Evolutionary conservation across 192 early-diverging fungal genomes (phyloP).

Genomic region (Endogone sp.): DNA sequence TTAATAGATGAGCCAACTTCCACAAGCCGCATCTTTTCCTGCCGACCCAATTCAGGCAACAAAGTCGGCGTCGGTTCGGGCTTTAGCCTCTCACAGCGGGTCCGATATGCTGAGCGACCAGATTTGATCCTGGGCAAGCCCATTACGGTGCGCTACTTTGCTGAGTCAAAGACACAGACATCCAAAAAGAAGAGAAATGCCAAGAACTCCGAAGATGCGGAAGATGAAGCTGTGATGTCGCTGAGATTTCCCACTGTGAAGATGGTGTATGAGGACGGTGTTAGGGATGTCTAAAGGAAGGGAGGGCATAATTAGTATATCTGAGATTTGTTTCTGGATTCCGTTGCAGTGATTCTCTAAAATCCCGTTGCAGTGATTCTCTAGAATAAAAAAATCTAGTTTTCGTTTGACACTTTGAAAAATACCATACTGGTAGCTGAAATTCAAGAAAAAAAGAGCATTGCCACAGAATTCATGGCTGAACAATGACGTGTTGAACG

Average conservation of each 20-base stretch:
- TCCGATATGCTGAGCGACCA: slow-evolving; percentile 39
- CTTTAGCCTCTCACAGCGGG: slow-evolving; percentile 36
- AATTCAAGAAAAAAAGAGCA: no score
- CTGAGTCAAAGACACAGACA: slow-evolving; percentile 28
- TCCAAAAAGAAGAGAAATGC: background rate
- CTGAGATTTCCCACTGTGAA: slow-evolving; percentile 53
- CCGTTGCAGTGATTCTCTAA: no score
- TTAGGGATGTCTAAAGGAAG: slow-evolving; percentile 8
- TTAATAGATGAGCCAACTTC: background rate
- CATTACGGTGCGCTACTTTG: slow-evolving; percentile 50
- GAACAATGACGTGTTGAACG: no score
- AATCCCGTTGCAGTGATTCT: no score
- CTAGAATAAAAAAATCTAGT: no score
- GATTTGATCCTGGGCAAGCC: slow-evolving; percentile 42
- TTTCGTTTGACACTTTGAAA: no score
- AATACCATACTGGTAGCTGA: no score
- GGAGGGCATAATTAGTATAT: no score
- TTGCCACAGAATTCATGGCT: no score
- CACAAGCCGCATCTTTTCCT: background rate
- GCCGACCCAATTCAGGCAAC: slow-evolving; percentile 14
- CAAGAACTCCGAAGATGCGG: background rate
- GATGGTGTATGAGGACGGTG: slow-evolving; percentile 37
- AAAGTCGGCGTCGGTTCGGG: slow-evolving; percentile 53
- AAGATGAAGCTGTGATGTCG: slow-evolving; percentile 14
- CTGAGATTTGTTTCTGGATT: no score